Evolutionary conservation across 1,139 yeast genomes (phyloP), one percentile per base, ranked within the genome.

Genomic region (Debaryomycetaceae sp.): DNA sequence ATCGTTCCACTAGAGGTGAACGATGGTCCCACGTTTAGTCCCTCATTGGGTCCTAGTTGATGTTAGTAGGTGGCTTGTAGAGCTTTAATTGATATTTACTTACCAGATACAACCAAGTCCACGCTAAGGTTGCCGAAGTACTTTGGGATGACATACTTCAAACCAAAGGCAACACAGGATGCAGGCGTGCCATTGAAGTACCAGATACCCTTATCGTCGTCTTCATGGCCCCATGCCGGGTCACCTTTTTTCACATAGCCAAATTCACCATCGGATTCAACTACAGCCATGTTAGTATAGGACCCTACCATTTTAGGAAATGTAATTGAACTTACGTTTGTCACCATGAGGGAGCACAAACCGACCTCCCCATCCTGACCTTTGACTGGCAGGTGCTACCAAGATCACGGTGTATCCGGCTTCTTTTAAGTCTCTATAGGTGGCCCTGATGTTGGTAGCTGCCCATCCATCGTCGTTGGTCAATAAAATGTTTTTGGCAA

Each of bases 401-500:
- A 79, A 53, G 49, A 74, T 65, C 43, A 80, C 84, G 41, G 69
- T 67, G 62, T 80, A 81, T 34, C 83, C 84, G 17, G 80, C 83
- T 14, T 61, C 66, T 53, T 70, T 76, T 59, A 80, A 70, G 48
- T 70, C 78, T 53, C 73, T 66, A 72, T 80, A 80, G 37, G 81
- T 63, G 36, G 84, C 83, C 63, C 84, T 76, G 59, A 80, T 76
- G 62, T 79, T 78, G 47, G 84, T 78, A 31, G 84, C 65, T 23
- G 74, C 75, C 80, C 80, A 80, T 35, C 81, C 75, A 56, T 80
- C 86, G 62, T 80, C 86, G 57, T 80, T 80, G 53, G 84, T 73
- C 49, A 80, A 66, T 46, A 80, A 62, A 54, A 80, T 79, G 63
- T 73, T 79, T 59, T 79, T 72, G 36, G 43, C 43, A n/a, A 41